phyloP scores from a whole-genome alignment of 805 yeast species.

The Candida piceae region DNA sequence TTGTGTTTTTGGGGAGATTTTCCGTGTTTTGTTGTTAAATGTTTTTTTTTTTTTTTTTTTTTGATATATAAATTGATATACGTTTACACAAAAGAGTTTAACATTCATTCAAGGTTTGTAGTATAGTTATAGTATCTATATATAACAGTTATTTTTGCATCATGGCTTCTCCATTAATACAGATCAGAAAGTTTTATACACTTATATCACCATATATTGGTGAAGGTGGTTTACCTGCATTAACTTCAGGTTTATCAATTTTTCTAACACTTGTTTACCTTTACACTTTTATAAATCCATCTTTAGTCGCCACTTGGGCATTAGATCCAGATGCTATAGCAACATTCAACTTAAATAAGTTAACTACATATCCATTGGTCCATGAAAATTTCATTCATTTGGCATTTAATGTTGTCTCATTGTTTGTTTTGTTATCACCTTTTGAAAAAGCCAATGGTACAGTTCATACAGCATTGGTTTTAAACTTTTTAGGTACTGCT shows the following conservation, averaged over 20 bases:
- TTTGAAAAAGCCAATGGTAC: conserved; percentile 79
- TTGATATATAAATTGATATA: too few species aligned
- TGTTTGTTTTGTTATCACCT: conserved; percentile 54
- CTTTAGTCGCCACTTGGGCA: conserved; percentile 35
- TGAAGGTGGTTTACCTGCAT: conserved; percentile 33
- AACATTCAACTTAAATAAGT: conserved; percentile 40
- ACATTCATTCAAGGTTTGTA: too few species aligned
- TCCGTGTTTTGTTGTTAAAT: too few species aligned
- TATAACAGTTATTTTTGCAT: too few species aligned
- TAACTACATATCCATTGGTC: conserved; percentile 70
- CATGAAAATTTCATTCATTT: conserved; percentile 63
- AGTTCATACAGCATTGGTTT: conserved; percentile 74
- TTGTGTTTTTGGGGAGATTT: too few species aligned
- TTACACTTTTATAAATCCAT: conserved; percentile 25
- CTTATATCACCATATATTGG: background rate
- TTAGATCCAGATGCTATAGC: conserved; percentile 54
- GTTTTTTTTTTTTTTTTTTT: too few species aligned
- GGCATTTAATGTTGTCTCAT: conserved; percentile 49
- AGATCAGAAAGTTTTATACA: background rate
- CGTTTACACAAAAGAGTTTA: too few species aligned
- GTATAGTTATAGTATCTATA: too few species aligned
- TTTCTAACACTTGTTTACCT: conserved; percentile 46
- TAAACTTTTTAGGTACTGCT: conserved; percentile 64
- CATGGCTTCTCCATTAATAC: background rate
- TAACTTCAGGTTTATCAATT: conserved; percentile 55